A percentile compares a stretch with the other conserved stretches of the same genome.
Conservation (phyloP, 306 rosid species). For the Ormosia emarginata region DNA sequence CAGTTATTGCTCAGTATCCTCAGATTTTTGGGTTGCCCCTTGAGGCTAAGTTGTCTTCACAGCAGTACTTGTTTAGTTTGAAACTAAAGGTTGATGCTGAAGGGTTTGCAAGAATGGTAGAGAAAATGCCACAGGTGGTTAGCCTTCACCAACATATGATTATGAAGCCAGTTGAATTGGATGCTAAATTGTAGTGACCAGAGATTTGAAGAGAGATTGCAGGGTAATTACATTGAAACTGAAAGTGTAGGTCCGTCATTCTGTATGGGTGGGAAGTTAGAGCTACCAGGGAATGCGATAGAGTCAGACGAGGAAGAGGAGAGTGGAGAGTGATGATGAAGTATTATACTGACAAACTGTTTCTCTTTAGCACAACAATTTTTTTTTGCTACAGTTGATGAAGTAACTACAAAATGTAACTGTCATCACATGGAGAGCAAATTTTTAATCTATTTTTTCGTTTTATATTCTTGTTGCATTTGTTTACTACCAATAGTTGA, state of each 20-base stretch:
- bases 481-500: neutral
- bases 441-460: neutral
- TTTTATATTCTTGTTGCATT: neutral
- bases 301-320: conserved; percentile 83
- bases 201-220: conserved; percentile 93
- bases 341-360: conserved; percentile 70
- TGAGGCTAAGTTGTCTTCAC: conserved; percentile 82
- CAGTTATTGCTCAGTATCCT: conserved; percentile 74
- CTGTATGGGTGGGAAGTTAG: conserved; percentile 81
- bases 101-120: conserved; percentile 71
- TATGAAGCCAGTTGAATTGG: conserved; percentile 81
- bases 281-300: conserved; percentile 62
- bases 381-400: neutral
- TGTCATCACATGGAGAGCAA: neutral
- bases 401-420: neutral
- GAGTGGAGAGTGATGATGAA: conserved; percentile 72
- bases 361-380: conserved; percentile 43
- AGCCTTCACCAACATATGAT: conserved; percentile 81
- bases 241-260: conserved; percentile 74
- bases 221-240: conserved; percentile 74
- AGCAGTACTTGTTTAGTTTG: conserved; percentile 80
- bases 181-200: conserved; percentile 85
- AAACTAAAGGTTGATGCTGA: conserved; percentile 87
- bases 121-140: conserved; percentile 93
- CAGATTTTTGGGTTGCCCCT: conserved; percentile 80